Percentiles rank a stretch among this genome's conserved stretches.
These are phyloP conservation scores for Lachnellula hyalina DNA, from an alignment of 2,329 filamentous ascomycete species.

Conservation along the genomic window DNA sequence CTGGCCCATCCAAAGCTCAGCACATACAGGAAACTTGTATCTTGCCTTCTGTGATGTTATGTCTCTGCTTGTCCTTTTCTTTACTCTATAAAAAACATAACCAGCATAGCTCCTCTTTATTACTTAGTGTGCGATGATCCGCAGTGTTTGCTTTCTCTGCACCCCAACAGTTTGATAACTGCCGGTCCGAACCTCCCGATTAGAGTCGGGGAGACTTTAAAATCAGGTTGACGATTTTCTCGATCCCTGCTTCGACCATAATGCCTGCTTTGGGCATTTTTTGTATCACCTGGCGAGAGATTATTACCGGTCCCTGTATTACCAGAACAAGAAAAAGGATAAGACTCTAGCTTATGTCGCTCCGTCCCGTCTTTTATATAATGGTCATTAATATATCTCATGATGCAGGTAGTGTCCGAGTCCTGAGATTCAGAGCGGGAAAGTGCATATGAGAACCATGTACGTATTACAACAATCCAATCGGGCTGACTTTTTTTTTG, in stretches of 20 bases:
- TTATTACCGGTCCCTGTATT: conserved; percentile 1
- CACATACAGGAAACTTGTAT: neutral
- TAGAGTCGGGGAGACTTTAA: neutral
- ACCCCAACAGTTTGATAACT: too few relatives aligned
- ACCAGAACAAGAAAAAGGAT: neutral
- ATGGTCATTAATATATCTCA: neutral
- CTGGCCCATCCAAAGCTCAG: too few relatives aligned
- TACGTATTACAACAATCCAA: neutral
- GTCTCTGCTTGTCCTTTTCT: neutral
- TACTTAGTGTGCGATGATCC: neutral
- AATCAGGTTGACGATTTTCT: neutral
- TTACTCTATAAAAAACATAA: neutral
- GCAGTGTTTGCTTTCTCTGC: too few relatives aligned
- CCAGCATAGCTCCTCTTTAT: neutral
- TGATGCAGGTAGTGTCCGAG: conserved; percentile 8
- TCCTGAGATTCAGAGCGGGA: neutral
- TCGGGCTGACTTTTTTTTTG: neutral
- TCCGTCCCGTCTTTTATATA: conserved; percentile 3
- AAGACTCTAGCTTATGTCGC: conserved; percentile 3
- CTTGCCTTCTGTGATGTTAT: neutral
- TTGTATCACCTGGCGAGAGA: neutral
- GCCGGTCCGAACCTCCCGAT: neutral
- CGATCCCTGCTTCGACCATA: neutral
- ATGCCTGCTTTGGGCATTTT: conserved; percentile 7
- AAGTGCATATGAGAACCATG: neutral